Evolutionary conservation across 306 rosid species (phyloP).

Genomic region (Cicer judaicum): DNA sequence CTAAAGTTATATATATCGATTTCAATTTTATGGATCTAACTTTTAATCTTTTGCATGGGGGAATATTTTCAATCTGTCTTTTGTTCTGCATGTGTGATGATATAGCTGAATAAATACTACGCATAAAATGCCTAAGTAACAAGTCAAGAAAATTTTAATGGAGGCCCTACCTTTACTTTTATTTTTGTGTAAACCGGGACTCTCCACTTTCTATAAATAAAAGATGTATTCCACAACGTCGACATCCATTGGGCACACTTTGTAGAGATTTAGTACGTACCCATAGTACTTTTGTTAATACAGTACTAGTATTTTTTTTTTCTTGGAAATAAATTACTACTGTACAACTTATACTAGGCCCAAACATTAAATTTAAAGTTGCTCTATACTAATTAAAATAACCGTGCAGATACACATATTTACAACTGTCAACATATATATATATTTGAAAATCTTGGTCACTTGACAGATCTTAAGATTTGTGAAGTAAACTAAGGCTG

Average conservation of each 20-base stretch:
- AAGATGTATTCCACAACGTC: slow-evolving; percentile 49
- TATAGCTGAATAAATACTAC: slow-evolving; percentile 39
- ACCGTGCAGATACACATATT: too few species aligned
- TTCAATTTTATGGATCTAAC: slow-evolving; percentile 28
- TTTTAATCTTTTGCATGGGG: slow-evolving; percentile 44
- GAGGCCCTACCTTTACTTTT: slow-evolving; percentile 33
- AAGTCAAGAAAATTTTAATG: slow-evolving; percentile 22
- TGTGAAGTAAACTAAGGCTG: neutral
- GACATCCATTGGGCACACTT: slow-evolving; percentile 38
- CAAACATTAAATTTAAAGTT: too few species aligned
- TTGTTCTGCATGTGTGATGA: slow-evolving; percentile 47
- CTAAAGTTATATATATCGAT: slow-evolving; percentile 41
- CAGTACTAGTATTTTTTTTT: too few species aligned
- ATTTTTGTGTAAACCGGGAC: slow-evolving; percentile 44
- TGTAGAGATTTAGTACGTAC: neutral
- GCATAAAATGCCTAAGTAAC: slow-evolving; percentile 37
- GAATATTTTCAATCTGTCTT: slow-evolving; percentile 51
- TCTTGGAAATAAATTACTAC: too few species aligned
- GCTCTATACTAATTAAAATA: too few species aligned
- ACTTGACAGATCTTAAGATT: slow-evolving; percentile 35
- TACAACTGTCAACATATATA: too few species aligned
- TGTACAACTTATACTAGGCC: too few species aligned
- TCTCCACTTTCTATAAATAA: slow-evolving; percentile 37
- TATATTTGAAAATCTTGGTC: slow-evolving; percentile 11
- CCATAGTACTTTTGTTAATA: too few species aligned